Conservation (phyloP, 1,284 basidiomycete genomes). For the Hemileia vastatrix region DNA sequence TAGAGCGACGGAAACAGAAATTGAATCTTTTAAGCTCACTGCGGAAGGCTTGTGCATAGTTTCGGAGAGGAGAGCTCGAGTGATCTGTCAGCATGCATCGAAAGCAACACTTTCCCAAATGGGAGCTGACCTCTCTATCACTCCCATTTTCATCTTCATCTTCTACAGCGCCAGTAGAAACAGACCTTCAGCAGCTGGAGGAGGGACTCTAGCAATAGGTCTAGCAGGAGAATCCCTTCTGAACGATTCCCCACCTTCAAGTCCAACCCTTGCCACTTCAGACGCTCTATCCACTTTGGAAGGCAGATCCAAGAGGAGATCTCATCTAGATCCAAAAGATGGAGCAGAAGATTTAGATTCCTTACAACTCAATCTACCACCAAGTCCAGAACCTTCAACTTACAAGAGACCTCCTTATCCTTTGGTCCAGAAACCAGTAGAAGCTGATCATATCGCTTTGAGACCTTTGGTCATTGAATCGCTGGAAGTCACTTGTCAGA, state of each 20-base stretch:
- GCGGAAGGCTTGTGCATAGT: too few species aligned
- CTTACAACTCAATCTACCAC: background rate
- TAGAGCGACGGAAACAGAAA: too few species aligned
- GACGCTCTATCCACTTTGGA: background rate
- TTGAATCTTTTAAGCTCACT: too few species aligned
- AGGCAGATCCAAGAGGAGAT: background rate
- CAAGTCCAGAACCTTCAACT: background rate
- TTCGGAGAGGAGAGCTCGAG: too few species aligned
- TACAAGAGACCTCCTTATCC: slow-evolving; percentile 22
- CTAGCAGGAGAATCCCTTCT: slow-evolving; percentile 27
- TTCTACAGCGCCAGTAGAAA: slow-evolving; percentile 25
- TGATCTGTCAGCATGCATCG: too few species aligned
- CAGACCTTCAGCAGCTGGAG: slow-evolving; percentile 26
- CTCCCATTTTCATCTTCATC: background rate
- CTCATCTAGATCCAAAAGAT: background rate
- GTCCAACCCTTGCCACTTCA: background rate
- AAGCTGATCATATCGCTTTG: slow-evolving; percentile 29
- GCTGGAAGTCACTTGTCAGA: slow-evolving; percentile 21
- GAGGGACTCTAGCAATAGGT: slow-evolving; percentile 30
- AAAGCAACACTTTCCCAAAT: slow-evolving; percentile 1
- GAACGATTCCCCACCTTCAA: background rate
- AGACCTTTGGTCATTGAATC: slow-evolving; percentile 20
- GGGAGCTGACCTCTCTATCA: too few species aligned
- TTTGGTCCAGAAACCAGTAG: slow-evolving; percentile 27
- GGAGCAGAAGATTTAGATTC: background rate